phyloP scores from a whole-genome alignment of 1,284 basidiomycete genomes.

The Cryptococcus depauperatus region DNA sequence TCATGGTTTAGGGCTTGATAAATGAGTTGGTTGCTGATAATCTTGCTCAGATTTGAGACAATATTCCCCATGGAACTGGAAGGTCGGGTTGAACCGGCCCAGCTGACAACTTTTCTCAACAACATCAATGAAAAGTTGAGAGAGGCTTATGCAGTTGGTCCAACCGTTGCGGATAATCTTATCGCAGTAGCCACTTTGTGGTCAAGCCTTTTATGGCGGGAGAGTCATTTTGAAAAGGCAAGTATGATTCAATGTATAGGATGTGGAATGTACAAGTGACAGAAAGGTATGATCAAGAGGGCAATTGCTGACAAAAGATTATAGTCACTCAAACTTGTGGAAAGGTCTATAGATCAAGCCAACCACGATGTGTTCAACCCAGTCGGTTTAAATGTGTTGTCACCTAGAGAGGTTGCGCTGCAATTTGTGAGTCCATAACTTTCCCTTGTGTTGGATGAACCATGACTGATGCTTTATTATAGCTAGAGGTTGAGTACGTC shows the following conservation, averaged over 20 bases:
- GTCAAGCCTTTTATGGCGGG: constrained; percentile 41
- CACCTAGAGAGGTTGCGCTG: constrained; percentile 46
- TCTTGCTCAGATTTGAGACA: constrained; percentile 38
- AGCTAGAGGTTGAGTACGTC: constrained; percentile 39
- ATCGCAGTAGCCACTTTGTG: constrained; percentile 46
- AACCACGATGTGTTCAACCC: constrained; percentile 46
- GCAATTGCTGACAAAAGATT: background rate
- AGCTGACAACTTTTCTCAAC: constrained; percentile 41
- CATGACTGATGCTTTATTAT: background rate
- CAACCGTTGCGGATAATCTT: constrained; percentile 45
- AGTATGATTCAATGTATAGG: no score
- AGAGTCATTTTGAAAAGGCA: constrained; percentile 46
- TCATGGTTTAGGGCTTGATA: background rate
- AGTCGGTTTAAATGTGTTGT: constrained; percentile 46
- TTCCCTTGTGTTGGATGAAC: background rate
- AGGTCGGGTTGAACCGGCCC: constrained; percentile 40
- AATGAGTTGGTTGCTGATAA: background rate
- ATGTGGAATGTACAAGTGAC: no score
- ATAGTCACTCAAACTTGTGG: constrained; percentile 42
- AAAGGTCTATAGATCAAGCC: constrained; percentile 33
- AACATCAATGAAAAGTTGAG: constrained; percentile 42
- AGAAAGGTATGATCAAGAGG: background rate
- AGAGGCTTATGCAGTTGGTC: constrained; percentile 42
- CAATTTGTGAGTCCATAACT: constrained; percentile 45
- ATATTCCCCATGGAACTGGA: constrained; percentile 47